A percentile compares a stretch with the other conserved stretches of the same genome.
These are phyloP conservation scores for Acanthamoeba healyi DNA, from an alignment of 208 protist genomes.

Conservation along the genomic window DNA sequence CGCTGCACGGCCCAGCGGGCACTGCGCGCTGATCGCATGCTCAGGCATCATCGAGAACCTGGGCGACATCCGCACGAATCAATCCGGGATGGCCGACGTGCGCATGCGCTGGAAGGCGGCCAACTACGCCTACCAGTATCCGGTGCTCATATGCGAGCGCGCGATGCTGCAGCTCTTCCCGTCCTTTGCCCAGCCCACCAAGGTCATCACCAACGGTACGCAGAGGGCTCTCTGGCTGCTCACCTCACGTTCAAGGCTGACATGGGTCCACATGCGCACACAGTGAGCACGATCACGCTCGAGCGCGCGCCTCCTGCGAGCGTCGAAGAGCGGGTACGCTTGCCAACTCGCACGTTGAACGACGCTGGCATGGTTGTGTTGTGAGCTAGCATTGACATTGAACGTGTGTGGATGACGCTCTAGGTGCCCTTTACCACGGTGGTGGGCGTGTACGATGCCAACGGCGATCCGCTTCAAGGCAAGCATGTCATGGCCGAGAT, in stretches of 20 bases:
- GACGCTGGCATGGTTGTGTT: too few relatives aligned
- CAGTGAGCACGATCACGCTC: constrained; percentile 10
- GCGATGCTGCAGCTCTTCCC: not conserved
- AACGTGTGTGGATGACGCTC: not conserved
- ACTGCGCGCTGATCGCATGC: not conserved
- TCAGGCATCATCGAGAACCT: constrained; percentile 43
- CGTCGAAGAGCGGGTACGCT: not conserved
- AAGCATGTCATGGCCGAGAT: constrained; percentile 37
- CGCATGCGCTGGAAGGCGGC: constrained; percentile 26
- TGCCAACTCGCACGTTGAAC: not conserved
- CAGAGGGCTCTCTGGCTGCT: not conserved
- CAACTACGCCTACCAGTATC: constrained; percentile 47
- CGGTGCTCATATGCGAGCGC: constrained; percentile 1
- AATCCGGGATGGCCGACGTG: not conserved
- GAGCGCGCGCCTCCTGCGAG: not conserved
- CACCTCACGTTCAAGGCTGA: not conserved
- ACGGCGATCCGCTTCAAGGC: not conserved
- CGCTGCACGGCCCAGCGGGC: too few relatives aligned
- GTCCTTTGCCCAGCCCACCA: not conserved
- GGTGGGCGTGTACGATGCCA: constrained; percentile 31
- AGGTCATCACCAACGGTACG: constrained; percentile 28
- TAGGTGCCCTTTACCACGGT: not conserved
- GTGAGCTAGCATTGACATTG: not conserved
- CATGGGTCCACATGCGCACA: too few relatives aligned
- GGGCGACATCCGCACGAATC: not conserved